Base-by-base conservation (phyloP, 83 land plant species). In the Diphasiastrum complanatum region DNA sequence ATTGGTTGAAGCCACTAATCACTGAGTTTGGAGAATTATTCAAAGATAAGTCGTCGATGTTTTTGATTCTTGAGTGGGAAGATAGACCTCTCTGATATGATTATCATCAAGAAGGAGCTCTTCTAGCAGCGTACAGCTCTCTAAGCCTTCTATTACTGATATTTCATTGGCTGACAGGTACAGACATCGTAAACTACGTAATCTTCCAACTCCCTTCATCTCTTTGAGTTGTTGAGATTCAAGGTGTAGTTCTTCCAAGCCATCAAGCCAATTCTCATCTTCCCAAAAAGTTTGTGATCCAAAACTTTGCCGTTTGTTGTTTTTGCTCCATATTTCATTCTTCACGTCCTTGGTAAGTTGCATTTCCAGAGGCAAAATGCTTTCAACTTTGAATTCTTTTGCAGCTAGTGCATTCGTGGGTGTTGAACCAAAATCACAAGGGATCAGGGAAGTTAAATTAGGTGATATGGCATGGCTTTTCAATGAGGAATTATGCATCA, bases 21-120 rank as follows among this genome's bases (percentile, higher is more conserved):
- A 49, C 8, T 49, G 51, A 49, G 10, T 49, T 19, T 10, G 8
- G 51, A 49, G 16, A 49, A 49, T 8, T 5, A 49, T 10, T 49
- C 8, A 19, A 10, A 8, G 52, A 6, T 5, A 4, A 5, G 33
- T 24, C 26, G 4, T 2, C 33, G 29, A 3, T 23, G 31, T 59
- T 59, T 11, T n/a, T 50, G 35, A 11, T 12, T 3, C 3, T 14
- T 43, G 16, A 28, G 6, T 50, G 18, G 28, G 4, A 33, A 2
- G 51, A 24, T 5, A 33, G 3, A 74, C 77, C 77, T 74, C 66
- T 12, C 51, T 60, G 30, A 74, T 68, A 25, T 47, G 40, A 28
- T 74, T 74, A 50, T 68, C 68, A 36, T 74, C 78, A 11, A 74
- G 67, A 19, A 74, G 53, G 23, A 74, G 66, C 52, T 74, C 78